phyloP scores from a whole-genome alignment of 2,329 filamentous ascomycete genomes.

The Alternaria ventricosa region DNA sequence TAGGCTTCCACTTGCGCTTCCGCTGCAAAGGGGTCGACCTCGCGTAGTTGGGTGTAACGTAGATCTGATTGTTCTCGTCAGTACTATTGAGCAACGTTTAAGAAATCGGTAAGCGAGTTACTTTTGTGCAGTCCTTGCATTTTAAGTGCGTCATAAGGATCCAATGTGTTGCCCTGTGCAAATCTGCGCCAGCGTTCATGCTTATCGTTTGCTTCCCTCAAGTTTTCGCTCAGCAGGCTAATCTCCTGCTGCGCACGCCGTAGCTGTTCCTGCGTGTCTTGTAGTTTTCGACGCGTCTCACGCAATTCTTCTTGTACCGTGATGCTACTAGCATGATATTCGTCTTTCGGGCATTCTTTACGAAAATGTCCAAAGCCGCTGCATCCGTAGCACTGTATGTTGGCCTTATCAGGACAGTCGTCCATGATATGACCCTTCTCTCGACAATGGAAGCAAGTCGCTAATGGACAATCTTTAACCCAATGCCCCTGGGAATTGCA shows the following conservation, averaged over 20 bases:
- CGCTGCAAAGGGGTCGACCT: background rate
- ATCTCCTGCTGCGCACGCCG: background rate
- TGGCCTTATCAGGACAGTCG: background rate
- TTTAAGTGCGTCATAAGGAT: rapidly evolving
- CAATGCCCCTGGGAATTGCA: background rate
- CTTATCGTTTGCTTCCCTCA: rapidly evolving
- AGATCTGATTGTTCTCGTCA: background rate
- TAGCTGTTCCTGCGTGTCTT: background rate
- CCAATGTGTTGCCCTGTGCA: rapidly evolving
- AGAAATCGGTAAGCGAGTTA: background rate
- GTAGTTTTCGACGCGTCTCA: background rate
- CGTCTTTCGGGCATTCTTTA: background rate
- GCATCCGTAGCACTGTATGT: background rate
- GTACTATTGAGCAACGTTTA: background rate
- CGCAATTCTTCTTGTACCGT: background rate
- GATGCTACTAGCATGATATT: rapidly evolving
- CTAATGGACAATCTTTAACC: background rate
- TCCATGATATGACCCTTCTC: background rate
- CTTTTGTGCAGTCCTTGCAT: background rate
- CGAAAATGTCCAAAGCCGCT: background rate
- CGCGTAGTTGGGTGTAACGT: background rate
- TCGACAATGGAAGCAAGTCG: background rate
- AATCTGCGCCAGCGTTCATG: background rate
- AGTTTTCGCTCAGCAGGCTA: rapidly evolving
- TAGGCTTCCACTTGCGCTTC: background rate